Conservation (phyloP, 2,329 filamentous ascomycete genomes). For the Colletotrichum navitas region DNA sequence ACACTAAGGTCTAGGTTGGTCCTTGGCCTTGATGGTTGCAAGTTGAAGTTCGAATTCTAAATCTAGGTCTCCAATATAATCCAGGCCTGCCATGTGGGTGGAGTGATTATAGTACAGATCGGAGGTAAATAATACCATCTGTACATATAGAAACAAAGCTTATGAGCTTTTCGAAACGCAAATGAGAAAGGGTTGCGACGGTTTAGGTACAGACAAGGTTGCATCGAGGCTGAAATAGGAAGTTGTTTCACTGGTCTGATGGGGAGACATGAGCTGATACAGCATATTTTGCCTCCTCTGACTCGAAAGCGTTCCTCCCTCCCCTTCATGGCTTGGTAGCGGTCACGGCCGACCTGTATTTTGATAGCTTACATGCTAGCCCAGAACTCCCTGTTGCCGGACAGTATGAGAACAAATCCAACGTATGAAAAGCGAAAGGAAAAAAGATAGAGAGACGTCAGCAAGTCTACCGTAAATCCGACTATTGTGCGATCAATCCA, state of each 20-base stretch:
- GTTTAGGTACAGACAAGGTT: constrained; percentile 23
- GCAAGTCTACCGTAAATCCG: neutral
- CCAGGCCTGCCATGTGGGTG: neutral
- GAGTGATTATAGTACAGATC: neutral
- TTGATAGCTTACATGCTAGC: neutral
- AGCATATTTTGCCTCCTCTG: neutral
- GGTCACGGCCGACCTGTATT: neutral
- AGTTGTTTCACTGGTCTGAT: constrained; percentile 23
- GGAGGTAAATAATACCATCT: neutral
- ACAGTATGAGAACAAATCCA: neutral
- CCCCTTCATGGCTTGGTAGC: neutral
- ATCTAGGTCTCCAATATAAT: neutral
- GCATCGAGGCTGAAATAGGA: constrained; percentile 27
- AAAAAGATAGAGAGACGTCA: neutral
- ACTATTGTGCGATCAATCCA: neutral
- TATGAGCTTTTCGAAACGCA: constrained; percentile 32
- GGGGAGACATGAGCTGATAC: constrained; percentile 21
- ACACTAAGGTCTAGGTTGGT: neutral
- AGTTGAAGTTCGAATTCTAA: neutral
- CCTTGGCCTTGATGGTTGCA: neutral
- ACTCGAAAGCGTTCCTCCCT: constrained; percentile 1
- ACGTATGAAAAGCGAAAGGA: neutral
- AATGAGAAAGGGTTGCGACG: constrained; percentile 36
- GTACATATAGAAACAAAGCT: constrained; percentile 18
- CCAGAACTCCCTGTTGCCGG: too few relatives aligned